Evolutionary conservation across 2,329 filamentous ascomycete species (phyloP), one percentile per base, ranked within the genome.

Genomic region (Septoria petroselini): DNA sequence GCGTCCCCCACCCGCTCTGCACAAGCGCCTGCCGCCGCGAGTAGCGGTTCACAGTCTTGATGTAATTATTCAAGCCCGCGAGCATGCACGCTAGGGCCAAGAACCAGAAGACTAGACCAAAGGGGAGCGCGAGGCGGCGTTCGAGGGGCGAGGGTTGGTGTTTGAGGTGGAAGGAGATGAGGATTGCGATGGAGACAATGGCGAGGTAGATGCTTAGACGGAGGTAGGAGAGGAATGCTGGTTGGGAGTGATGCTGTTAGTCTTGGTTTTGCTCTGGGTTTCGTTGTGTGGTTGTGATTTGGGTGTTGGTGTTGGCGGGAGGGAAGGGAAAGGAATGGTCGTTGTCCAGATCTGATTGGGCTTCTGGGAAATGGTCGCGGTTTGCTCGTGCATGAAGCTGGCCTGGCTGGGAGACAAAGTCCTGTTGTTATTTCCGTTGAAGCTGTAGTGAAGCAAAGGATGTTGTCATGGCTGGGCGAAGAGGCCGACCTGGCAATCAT

Each of bases 1-100:
- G 91, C 30, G 93, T 97, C 70, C 89, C 91, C 86, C 88, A 93
- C 1, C 93, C 93, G 23, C 83, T 86, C 73, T 98, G 93, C 31
- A 98, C 93, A 56, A 97, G 78, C 0, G 93, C 93, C 19, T 79
- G 78, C 58, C 84, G 82, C 31, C 80, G 77, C 60, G 86, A 86
- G 68, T 95, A 98, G 65, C 88, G 85, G 61, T 86, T 86, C 18
- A 97, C 83, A 60, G 77, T 81, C 75, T 82, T 85, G 56, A 95
- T 83, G 65, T 98, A 98, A 65, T 95, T 97, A 1, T 83, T 83
- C 53, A 95, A 72, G 0, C 93, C 93, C 12, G 85, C 81, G 1
- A 77, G 71, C 19, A 98, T 72, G 58, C 88, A 95, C n/a, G 82
- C 75, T 1, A 95, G 68, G 8, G 87, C 83, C 4, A 98, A 76